Evolutionary conservation across 1,139 yeast genomes (phyloP).

Genomic region (Lodderomyces beijingensis): DNA sequence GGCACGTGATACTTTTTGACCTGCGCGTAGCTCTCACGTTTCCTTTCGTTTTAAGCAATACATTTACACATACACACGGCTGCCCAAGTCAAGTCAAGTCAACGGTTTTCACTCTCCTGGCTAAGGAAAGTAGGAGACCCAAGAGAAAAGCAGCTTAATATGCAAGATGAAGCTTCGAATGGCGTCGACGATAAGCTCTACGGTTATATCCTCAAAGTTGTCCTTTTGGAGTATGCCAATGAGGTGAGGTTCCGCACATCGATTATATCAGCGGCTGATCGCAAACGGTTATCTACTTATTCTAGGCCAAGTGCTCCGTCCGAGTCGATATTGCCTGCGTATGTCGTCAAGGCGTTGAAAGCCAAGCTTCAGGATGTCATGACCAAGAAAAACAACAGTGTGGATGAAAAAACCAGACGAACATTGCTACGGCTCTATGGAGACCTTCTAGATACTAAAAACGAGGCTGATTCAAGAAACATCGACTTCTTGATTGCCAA

Average conservation of each 20-base stretch:
- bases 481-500: constrained; percentile 62
- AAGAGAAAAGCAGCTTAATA: too few species aligned
- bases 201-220: constrained; percentile 41
- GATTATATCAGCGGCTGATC: constrained; percentile 12
- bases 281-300: constrained; percentile 6
- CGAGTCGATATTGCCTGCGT: constrained; percentile 40
- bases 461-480: constrained; percentile 34
- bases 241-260: constrained; percentile 56
- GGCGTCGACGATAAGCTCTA: constrained; percentile 24
- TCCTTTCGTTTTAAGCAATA: constrained; percentile 9
- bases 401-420: constrained; percentile 37
- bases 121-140: too few species aligned
- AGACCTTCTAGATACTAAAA: constrained; percentile 50
- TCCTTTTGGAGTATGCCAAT: constrained; percentile 52
- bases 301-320: constrained; percentile 9
- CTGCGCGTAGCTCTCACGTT: too few species aligned
- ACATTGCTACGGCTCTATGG: constrained; percentile 59
- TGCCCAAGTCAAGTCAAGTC: too few species aligned
- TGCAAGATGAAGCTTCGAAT: too few species aligned
- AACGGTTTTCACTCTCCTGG: too few species aligned
- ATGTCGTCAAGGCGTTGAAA: constrained; percentile 45
- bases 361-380: constrained; percentile 51
- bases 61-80: constrained; percentile 1
- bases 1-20: too few species aligned
- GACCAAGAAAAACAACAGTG: constrained; percentile 40